Evolutionary conservation across 2,329 filamentous ascomycete genomes (phyloP).

Genomic region (Ambrosiella cleistominuta): DNA sequence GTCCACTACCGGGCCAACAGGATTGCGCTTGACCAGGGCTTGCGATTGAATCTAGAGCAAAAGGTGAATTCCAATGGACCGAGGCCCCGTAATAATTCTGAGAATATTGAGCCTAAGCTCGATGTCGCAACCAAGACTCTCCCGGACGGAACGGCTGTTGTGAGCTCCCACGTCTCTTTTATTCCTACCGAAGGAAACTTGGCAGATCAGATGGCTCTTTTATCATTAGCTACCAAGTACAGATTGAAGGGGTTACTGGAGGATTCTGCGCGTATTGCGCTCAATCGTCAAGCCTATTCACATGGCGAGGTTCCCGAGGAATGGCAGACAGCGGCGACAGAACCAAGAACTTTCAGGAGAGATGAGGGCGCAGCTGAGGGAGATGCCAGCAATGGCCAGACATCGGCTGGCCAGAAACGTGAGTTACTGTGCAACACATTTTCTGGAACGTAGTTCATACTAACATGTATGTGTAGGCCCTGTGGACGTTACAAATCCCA

Average conservation of each 20-base stretch:
- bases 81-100: slow-evolving; percentile 3
- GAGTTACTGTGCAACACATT: background rate
- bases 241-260: slow-evolving; percentile 58
- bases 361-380: slow-evolving; percentile 14
- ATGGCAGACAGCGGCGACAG: slow-evolving; percentile 53
- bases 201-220: slow-evolving; percentile 63
- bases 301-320: slow-evolving; percentile 64
- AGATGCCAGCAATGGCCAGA: background rate
- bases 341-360: slow-evolving; percentile 22
- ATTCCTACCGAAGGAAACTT: slow-evolving; percentile 60
- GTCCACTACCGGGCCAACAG: slow-evolving; percentile 40
- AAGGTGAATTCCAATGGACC: slow-evolving; percentile 33
- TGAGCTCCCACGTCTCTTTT: slow-evolving; percentile 46
- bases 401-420: slow-evolving; percentile 6
- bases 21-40: slow-evolving; percentile 38
- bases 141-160: slow-evolving; percentile 23
- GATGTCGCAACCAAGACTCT: slow-evolving; percentile 9
- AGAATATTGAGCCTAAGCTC: slow-evolving; percentile 8
- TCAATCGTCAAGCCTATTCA: slow-evolving; percentile 56
- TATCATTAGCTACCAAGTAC: slow-evolving; percentile 72
- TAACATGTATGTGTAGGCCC: slow-evolving; percentile 13
- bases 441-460: background rate
- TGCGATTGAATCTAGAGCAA: slow-evolving; percentile 37
- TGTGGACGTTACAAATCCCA: slow-evolving; percentile 9
- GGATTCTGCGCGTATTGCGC: slow-evolving; percentile 54